phyloP scores from a whole-genome alignment of 345 rosid species.

The Abelmoschus esculentus region DNA sequence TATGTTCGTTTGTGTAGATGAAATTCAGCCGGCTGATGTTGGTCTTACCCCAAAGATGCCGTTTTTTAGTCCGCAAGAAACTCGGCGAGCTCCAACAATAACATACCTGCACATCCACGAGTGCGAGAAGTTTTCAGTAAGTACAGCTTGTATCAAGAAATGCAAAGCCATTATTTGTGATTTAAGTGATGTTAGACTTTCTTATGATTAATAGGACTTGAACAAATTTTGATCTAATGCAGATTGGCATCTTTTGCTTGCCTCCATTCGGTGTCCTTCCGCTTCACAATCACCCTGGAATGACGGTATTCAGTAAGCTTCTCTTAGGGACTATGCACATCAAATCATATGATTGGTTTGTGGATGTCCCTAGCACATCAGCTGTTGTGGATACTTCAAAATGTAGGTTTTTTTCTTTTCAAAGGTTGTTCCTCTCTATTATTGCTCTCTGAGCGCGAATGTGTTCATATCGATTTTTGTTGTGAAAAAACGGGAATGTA shows the following conservation, averaged over 20 bases:
- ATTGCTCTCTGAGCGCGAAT: too few relatives aligned
- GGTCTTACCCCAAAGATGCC: constrained; percentile 51
- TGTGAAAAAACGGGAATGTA: background rate
- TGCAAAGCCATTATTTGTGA: background rate
- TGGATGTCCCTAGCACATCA: constrained; percentile 36
- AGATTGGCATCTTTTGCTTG: constrained; percentile 95
- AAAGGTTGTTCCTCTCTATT: too few relatives aligned
- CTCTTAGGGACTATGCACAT: constrained; percentile 91
- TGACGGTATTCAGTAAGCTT: constrained; percentile 95
- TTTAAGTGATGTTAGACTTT: background rate
- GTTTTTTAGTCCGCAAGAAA: constrained; percentile 19
- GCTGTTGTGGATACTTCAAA: constrained; percentile 15
- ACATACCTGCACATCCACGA: constrained; percentile 55
- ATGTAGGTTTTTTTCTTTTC: constrained; percentile 20
- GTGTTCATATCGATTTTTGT: too few relatives aligned
- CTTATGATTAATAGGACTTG: background rate
- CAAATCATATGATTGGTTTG: constrained; percentile 88
- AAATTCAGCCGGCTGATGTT: constrained; percentile 51
- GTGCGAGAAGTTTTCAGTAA: constrained; percentile 67
- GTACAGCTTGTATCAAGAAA: background rate
- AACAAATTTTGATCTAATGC: constrained; percentile 13
- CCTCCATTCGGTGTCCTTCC: constrained; percentile 85
- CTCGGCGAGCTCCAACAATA: constrained; percentile 30
- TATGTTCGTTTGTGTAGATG: constrained; percentile 36
- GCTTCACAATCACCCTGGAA: constrained; percentile 92